Base-by-base conservation (phyloP, 768 basidiomycete species). In the Tulasnella sp. region DNA sequence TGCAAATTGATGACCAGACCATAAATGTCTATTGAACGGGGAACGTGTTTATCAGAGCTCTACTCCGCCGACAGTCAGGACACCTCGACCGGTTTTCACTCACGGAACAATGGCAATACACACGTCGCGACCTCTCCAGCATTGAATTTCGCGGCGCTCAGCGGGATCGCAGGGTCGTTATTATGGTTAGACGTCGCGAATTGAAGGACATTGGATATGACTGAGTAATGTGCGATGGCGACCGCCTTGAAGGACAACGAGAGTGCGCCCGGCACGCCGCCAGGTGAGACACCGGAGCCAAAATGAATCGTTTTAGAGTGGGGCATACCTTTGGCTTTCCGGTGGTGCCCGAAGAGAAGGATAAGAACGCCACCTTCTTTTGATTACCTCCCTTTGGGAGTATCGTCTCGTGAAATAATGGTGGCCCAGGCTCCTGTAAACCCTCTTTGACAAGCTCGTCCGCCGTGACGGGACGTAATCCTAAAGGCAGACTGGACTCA, bases 341-440 rank as follows among this genome's bases (percentile, higher is more conserved):
- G 1, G 86, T 88, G 0, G 85, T 88, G 22, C 83, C 83, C 21
- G 84, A 85, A 0, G 84, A 86, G 66, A 87, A 87, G 66, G 76
- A 80, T 25, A 86, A 70, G 61, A 86, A 80, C 0, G 86, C 85
- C 12, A 87, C 66, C 66, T 84, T 87, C 10, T 76, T 82, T 69
- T 74, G 84, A 17, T 73, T 84, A 69, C 87, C 85, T 1, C 82
- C 82, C 0, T 75, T 74, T 2, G 61, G 67, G 43, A 87, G 68
- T 34, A 63, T 73, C 27, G 76, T 72, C 66, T 86, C 84, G 4
- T 69, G 69, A 60, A 78, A 84, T 9, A 66, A 54, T 1, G 69
- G 63, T 1, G 29, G 30, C 17, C 60, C 22, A 8, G 69, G 66
- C 42, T 67, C 66, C 2, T 68, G 65, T 2, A 78, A 68, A 2